Conservation (phyloP, 2,329 filamentous ascomycete genomes). For the Ustilaginoidea virens region DNA sequence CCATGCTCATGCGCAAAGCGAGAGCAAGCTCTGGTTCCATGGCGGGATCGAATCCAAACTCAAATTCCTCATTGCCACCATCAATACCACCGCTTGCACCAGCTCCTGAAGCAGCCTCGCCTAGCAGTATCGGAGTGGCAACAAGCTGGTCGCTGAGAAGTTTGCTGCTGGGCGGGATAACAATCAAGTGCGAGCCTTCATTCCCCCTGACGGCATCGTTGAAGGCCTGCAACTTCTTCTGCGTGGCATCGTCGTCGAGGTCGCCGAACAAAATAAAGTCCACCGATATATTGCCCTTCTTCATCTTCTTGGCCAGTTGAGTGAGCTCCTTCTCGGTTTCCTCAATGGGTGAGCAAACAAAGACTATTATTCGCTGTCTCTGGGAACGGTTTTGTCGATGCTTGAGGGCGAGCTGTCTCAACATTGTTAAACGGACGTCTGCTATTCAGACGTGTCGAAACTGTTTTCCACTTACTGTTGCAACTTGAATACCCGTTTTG, state of each 20-base stretch:
- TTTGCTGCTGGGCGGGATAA: conserved; percentile 81
- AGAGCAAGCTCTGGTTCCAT: conserved; percentile 89
- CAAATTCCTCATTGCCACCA: conserved; percentile 47
- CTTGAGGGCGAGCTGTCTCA: conserved; percentile 78
- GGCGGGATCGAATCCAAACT: conserved; percentile 77
- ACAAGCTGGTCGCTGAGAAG: conserved; percentile 86
- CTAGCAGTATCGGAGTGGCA: conserved; percentile 75
- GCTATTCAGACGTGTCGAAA: no score
- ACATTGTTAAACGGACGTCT: no score
- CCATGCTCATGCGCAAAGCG: conserved; percentile 91
- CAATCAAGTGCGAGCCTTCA: conserved; percentile 81
- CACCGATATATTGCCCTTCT: conserved; percentile 89
- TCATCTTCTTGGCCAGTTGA: conserved; percentile 93
- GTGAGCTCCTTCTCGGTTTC: conserved; percentile 83
- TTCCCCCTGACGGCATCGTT: conserved; percentile 83
- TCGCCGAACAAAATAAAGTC: conserved; percentile 95
- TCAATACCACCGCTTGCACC: conserved; percentile 37
- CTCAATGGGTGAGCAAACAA: conserved; percentile 82
- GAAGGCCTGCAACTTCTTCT: conserved; percentile 88
- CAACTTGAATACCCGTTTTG: conserved; percentile 88
- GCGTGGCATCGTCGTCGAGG: conserved; percentile 71
- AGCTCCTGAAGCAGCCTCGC: conserved; percentile 47
- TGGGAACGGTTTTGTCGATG: conserved; percentile 97
- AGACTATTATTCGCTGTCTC: conserved; percentile 90
- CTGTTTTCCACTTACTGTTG: conserved; percentile 57